Base-by-base conservation (phyloP, 2,329 filamentous ascomycete genomes). In the Ophiostoma himal-ulmi region DNA sequence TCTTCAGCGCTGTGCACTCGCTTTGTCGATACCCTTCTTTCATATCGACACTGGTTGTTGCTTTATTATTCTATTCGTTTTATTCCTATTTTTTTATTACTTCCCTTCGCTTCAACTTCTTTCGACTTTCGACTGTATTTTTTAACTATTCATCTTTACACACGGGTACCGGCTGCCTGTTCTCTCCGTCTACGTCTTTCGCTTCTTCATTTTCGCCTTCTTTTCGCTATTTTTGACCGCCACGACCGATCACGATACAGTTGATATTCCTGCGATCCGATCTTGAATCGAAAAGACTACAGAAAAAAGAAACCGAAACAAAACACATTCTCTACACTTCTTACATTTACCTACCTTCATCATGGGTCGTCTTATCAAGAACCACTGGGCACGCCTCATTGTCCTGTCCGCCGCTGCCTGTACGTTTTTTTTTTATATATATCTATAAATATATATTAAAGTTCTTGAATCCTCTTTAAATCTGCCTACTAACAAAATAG, bases 301-400 rank as follows among this genome's bases (percentile, higher is more conserved):
- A n/a, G 54, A 26, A 60, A 52, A 52, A 52, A 6, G 6, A 52
- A 52, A 52, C 1, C 48, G 5, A 52, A 52, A 20, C 48, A 17
- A 52, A 52, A 17, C 48, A 52, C n/a, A n/a, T 10, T 54, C 52
- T 30, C 22, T 37, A 37, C 17, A 62, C 6, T 37, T 26, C 6
- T 22, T 37, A 36, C n/a, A 62, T 30, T 20, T 22, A 22, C 26
- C 36, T 36, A 36, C 22, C 65, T 68, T 67, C 80, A 82, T 75
- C 73, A 99, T 99, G 95, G 95, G 95, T 81, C 95, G 91, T 82
- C 89, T 99, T 78, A 98, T 99, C 84, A 99, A 99, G 86, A 98
- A 98, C 84, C 95, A 99, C 84, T 97, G 93, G 93, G 95, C 93
- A 75, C 91, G 95, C 73, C 89, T 99, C 77, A 95, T 99, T 78